These are phyloP conservation scores for Dendryphion nanum DNA, from an alignment of 2,329 filamentous ascomycete genomes.

Conservation along the genomic window DNA sequence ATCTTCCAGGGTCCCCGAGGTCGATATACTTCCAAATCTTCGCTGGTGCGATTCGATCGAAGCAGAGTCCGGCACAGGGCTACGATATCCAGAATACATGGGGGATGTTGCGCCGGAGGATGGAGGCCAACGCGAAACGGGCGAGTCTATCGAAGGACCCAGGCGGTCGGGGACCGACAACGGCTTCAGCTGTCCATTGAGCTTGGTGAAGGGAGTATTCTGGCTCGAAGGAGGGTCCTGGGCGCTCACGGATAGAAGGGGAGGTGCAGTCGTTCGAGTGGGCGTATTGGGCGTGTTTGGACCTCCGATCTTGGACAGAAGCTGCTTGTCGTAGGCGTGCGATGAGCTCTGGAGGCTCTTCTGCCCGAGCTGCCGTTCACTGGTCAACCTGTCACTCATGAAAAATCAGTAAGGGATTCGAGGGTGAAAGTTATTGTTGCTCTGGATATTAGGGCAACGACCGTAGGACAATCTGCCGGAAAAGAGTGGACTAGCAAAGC, in stretches of 20 bases:
- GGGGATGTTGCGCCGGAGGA: constrained; percentile 46
- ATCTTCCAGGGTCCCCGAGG: constrained; percentile 49
- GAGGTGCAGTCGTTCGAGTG: constrained; percentile 41
- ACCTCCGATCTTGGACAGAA: constrained; percentile 62
- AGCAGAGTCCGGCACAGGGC: constrained; percentile 31
- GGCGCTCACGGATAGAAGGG: constrained; percentile 28
- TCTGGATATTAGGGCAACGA: too few species aligned
- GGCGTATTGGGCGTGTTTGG: constrained; percentile 48
- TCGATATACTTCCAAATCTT: constrained; percentile 51
- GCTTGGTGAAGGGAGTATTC: constrained; percentile 39
- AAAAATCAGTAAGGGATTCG: constrained; percentile 17
- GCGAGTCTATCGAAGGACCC: constrained; percentile 40
- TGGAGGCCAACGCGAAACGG: constrained; percentile 41
- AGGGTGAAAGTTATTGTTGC: too few species aligned
- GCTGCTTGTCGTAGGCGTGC: constrained; percentile 61
- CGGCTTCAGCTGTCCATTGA: constrained; percentile 45
- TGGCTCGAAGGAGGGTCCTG: constrained; percentile 31
- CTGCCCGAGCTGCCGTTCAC: constrained; percentile 59
- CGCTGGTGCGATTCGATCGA: constrained; percentile 34
- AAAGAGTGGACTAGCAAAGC: too few species aligned
- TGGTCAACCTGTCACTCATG: constrained; percentile 53
- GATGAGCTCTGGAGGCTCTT: constrained; percentile 58
- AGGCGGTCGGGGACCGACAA: constrained; percentile 45
- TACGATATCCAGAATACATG: constrained; percentile 42
- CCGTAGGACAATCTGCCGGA: too few species aligned